phyloP scores from a whole-genome alignment of 345 rosid species.

The Cardamine chenopodiifolia region DNA sequence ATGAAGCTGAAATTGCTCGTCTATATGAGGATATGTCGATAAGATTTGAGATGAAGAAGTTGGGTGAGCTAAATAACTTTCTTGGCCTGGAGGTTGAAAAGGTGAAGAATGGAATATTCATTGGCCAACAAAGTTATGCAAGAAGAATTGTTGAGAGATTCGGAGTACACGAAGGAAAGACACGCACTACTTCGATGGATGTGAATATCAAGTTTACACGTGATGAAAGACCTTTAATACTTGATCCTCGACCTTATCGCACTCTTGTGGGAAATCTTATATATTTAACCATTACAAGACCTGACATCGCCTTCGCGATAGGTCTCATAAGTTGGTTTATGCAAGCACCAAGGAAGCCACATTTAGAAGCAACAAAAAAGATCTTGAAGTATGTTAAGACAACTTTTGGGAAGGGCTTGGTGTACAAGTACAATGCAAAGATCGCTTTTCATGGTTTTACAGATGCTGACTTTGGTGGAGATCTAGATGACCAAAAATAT shows the following conservation, averaged over 20 bases:
- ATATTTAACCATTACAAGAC: conserved; percentile 7
- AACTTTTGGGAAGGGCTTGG: too few relatives aligned
- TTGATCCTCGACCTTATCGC: not conserved
- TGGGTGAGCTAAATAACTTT: not conserved
- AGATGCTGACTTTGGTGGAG: too few relatives aligned
- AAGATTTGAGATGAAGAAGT: not conserved
- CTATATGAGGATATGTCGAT: not conserved
- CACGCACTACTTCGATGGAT: too few relatives aligned
- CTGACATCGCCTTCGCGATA: not conserved
- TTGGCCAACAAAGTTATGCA: not conserved
- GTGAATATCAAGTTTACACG: not conserved
- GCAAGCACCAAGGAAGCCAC: not conserved
- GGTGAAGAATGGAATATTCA: not conserved
- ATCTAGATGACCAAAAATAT: too few relatives aligned
- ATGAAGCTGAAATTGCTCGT: not conserved
- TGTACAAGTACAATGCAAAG: too few relatives aligned
- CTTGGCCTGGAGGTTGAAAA: not conserved
- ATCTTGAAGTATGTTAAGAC: not conserved
- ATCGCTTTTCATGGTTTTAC: too few relatives aligned
- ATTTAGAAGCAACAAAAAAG: not conserved
- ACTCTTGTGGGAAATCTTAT: conserved; percentile 1
- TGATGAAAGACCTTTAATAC: too few relatives aligned
- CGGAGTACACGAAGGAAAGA: not conserved
- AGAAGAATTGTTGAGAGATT: not conserved
- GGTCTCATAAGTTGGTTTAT: conserved; percentile 2